These are phyloP conservation scores for Tremellales sp. DNA, from an alignment of 1,284 basidiomycete species.

Conservation along the genomic window DNA sequence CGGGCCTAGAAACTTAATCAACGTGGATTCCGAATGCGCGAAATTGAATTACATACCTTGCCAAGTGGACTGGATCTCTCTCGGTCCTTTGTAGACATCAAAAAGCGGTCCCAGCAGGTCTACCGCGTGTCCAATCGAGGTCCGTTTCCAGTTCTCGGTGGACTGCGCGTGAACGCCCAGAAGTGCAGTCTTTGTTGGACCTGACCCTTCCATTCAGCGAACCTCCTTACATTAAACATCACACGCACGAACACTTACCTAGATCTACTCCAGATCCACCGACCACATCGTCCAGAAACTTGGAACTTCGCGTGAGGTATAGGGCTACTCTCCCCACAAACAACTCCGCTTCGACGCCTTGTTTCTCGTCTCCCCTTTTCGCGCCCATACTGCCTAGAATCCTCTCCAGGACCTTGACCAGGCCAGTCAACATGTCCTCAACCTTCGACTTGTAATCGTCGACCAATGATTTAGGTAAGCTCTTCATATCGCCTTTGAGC, in stretches of 20 bases:
- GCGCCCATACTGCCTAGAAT: constrained; percentile 27
- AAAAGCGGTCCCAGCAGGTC: constrained; percentile 26
- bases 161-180: constrained; percentile 30
- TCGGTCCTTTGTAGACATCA: constrained; percentile 16
- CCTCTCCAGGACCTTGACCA: constrained; percentile 28
- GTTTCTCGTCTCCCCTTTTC: constrained; percentile 19
- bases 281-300: constrained; percentile 30
- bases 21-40: background rate
- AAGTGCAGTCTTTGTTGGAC: constrained; percentile 12
- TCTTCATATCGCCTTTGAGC: constrained; percentile 35
- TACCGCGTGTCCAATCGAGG: constrained; percentile 20
- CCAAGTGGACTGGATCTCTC: constrained; percentile 31
- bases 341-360: constrained; percentile 35
- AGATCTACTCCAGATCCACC: constrained; percentile 15
- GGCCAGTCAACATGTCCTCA: constrained; percentile 15
- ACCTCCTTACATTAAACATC: constrained; percentile 1
- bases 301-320: constrained; percentile 30
- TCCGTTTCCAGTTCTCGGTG: constrained; percentile 27
- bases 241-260: constrained; percentile 12
- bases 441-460: constrained; percentile 26
- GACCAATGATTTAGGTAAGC: constrained; percentile 21
- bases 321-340: constrained; percentile 44
- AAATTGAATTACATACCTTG: constrained; percentile 21
- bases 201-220: constrained; percentile 4
- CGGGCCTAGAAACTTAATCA: constrained; percentile 7